Base-by-base conservation (phyloP, 768 basidiomycete species). In the Mrakia blollopis region DNA sequence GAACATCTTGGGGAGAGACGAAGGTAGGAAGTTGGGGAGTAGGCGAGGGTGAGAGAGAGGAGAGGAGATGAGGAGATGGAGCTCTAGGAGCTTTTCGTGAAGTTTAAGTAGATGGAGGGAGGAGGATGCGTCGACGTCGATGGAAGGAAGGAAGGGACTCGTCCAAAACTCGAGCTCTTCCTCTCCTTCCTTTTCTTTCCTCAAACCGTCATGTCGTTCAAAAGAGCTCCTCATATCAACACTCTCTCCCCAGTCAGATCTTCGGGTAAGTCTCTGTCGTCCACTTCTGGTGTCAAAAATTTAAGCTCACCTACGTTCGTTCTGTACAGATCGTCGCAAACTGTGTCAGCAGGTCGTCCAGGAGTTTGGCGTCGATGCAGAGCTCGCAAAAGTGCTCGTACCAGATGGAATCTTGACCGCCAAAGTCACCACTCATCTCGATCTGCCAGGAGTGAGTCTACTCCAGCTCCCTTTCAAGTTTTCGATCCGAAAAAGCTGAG, bases 381-480 rank as follows among this genome's bases (percentile, higher is more conserved):
- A 78, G 28, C n/a, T n/a, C 21, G 73, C 77, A 30, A 78, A 78
- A 35, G 37, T 16, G 37, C 77, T 78, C 73, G 41, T 74, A 35
- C 77, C 77, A 9, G 77, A 78, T 30, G 73, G 73, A 0, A 39
- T 78, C 10, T 67, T 74, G 47, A 28, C 63, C n/a, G 72, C 77
- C n/a, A 70, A 65, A 50, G 71, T 74, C n/a, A 16, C 25, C 6
- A 78, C 77, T 3, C 77, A 78, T 62, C 62, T 73, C 28, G 77
- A 75, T 21, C 62, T 65, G 0, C 72, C 67, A 30, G 77, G 77
- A 16, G 73, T 77, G 3, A 60, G 74, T 72, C 30, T 21, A 18
- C 0, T 39, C 2, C 5, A 0, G 6, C 8, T 1, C 41, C 28
- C 57, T n/a, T 18, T 11, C 28, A 8, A 14, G 44, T 28, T 9